Conservation (phyloP, 305 asterid species). For the Solanum hybrid region DNA sequence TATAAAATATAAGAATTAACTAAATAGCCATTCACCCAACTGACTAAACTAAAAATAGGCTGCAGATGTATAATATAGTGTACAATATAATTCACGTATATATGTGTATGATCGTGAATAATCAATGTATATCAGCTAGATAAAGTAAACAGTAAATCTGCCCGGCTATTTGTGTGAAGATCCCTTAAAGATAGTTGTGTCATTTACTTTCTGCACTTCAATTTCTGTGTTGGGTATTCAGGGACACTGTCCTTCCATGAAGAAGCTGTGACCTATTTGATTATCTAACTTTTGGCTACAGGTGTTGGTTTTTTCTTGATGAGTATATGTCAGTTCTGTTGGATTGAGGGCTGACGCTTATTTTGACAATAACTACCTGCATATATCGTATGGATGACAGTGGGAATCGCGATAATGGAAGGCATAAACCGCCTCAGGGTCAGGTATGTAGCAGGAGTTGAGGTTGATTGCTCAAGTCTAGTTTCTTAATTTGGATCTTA, state of each 20-base stretch:
- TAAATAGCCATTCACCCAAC: background rate
- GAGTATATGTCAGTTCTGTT: background rate
- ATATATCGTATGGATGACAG: constrained; percentile 60
- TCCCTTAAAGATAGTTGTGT: background rate
- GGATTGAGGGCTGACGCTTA: constrained; percentile 6
- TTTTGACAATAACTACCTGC: constrained; percentile 14
- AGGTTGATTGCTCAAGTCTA: background rate
- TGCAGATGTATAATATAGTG: background rate
- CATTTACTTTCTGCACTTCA: background rate
- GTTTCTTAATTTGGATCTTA: background rate
- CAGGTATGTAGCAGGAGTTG: constrained; percentile 41
- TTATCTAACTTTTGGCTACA: background rate
- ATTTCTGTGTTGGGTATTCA: background rate
- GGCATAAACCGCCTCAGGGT: constrained; percentile 80
- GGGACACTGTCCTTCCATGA: background rate
- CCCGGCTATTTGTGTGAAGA: background rate
- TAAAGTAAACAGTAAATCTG: background rate
- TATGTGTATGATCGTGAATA: background rate
- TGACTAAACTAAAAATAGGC: background rate
- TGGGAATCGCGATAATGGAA: constrained; percentile 83
- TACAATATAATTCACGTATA: background rate
- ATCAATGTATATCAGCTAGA: background rate
- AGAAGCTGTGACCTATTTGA: background rate
- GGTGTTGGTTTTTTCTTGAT: background rate
- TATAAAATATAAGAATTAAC: background rate